Evolutionary conservation across 352 stramenopile species (phyloP), one percentile per base, ranked within the genome.

Genomic region (Pythium scleroteichum): DNA sequence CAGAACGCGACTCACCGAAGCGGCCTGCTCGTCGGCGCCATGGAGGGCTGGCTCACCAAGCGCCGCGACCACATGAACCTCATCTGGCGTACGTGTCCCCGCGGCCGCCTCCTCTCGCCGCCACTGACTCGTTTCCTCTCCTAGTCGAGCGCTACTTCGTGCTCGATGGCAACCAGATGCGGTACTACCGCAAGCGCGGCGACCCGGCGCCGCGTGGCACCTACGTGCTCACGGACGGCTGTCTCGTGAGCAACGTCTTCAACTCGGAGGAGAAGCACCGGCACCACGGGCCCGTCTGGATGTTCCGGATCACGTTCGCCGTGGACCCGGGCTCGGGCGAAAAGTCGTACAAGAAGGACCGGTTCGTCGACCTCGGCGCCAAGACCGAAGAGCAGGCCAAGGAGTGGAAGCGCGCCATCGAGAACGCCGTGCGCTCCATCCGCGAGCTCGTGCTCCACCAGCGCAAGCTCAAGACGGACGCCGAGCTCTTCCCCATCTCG

Each of bases 1-100:
- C n/a, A n/a, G n/a, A n/a, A n/a, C n/a, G n/a, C n/a, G n/a, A n/a
- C n/a, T 32, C 12, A 53, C 13, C 10, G 17, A 3, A 2, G 3
- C 17, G 5, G 22, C 10, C 35, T 19, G 10, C 35, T 12, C 26
- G 14, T 22, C 17, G 24, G 29, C 38, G 77, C 51, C 46, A 95
- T 95, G 86, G 84, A 95, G 61, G 86, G 86, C 67, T 95, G 86
- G 86, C 78, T 95, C 59, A 94, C 86, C 38, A 93, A 94, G 77
- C 84, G 86, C 46, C 82, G 86, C 35, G 86, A 95, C 66, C 86
- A 95, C 76, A 95, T 95, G 86, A 95, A 95, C 70, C 79, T 95
- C 65, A 95, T 95, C 68, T 95, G 86, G 86, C 69, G 86, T 95
- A 84, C 68, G 81, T 72, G 3, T 19, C 27, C 16, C 14, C 29